Percentiles rank a stretch among this genome's conserved stretches.
phyloP scores from a whole-genome alignment of 768 basidiomycete species.

The Mycena amicta region DNA sequence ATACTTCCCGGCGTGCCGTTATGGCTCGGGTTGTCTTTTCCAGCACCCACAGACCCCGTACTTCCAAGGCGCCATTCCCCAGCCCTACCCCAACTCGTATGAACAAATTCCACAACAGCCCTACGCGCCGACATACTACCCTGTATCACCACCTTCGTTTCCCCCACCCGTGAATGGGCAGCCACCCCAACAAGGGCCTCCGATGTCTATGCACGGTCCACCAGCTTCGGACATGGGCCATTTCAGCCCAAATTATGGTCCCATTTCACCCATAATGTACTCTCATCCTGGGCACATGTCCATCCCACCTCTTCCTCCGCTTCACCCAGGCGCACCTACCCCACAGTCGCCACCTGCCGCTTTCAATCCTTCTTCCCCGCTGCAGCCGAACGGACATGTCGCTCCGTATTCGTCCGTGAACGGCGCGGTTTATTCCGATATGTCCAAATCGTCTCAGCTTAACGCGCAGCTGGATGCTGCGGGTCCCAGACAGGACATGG shows the following conservation, averaged over 20 bases:
- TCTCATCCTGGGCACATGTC: slow-evolving; percentile 55
- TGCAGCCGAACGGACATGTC: slow-evolving; percentile 43
- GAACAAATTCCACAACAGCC: slow-evolving; percentile 61
- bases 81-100: slow-evolving; percentile 68
- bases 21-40: slow-evolving; percentile 81
- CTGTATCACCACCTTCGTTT: slow-evolving; percentile 59
- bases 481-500: slow-evolving; percentile 53
- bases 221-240: slow-evolving; percentile 58
- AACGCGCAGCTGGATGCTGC: slow-evolving; percentile 50
- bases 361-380: slow-evolving; percentile 45
- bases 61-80: slow-evolving; percentile 63
- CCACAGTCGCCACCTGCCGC: slow-evolving; percentile 62
- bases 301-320: slow-evolving; percentile 60
- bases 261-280: slow-evolving; percentile 65
- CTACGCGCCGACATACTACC: slow-evolving; percentile 65
- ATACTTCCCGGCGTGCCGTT: slow-evolving; percentile 88
- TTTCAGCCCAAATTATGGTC: slow-evolving; percentile 60
- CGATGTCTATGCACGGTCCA: slow-evolving; percentile 37
- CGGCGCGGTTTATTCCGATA: slow-evolving; percentile 40
- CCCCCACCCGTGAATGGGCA: too few relatives aligned
- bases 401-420: slow-evolving; percentile 50
- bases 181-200: slow-evolving; percentile 41
- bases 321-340: slow-evolving; percentile 52
- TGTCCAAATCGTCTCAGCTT: slow-evolving; percentile 46
- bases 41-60: slow-evolving; percentile 77